Conservation (phyloP, 2,329 filamentous ascomycete species). For the Fusarium albosuccineum region DNA sequence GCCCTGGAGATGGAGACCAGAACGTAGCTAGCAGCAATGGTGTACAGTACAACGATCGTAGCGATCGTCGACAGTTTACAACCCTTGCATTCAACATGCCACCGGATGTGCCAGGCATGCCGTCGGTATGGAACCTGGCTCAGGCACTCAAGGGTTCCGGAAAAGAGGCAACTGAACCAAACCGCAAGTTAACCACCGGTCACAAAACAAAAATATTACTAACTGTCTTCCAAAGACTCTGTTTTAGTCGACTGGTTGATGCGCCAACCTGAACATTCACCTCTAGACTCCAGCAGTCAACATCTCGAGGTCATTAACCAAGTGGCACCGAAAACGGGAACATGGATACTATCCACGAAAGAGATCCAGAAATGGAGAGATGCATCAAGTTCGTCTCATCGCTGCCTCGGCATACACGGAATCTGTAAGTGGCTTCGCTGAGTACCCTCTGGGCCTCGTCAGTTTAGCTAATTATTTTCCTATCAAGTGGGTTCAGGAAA, state of each 20-base stretch:
- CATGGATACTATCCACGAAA: neutral
- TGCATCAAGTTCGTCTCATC: neutral
- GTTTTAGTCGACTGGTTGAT: neutral
- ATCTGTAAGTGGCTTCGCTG: neutral
- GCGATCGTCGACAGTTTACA: neutral
- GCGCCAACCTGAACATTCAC: neutral
- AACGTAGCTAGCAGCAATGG: neutral
- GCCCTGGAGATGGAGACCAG: neutral
- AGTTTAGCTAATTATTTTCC: neutral
- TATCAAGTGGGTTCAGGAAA: neutral
- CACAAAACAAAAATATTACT: no score
- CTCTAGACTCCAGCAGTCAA: neutral
- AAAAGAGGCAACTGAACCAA: neutral
- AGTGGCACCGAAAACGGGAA: neutral
- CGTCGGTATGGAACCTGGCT: neutral
- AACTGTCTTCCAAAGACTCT: neutral
- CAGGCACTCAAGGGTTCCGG: neutral
- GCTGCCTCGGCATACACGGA: neutral
- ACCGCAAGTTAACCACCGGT: neutral
- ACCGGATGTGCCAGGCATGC: neutral
- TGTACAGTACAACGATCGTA: neutral
- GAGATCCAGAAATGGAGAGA: neutral
- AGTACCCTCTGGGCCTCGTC: neutral
- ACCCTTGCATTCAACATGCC: neutral
- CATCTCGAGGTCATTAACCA: neutral